Percentiles rank a stretch among this genome's conserved stretches.
phyloP scores from a whole-genome alignment of 1,139 yeast genomes.

The Groenewaldozyma auringiensis region DNA sequence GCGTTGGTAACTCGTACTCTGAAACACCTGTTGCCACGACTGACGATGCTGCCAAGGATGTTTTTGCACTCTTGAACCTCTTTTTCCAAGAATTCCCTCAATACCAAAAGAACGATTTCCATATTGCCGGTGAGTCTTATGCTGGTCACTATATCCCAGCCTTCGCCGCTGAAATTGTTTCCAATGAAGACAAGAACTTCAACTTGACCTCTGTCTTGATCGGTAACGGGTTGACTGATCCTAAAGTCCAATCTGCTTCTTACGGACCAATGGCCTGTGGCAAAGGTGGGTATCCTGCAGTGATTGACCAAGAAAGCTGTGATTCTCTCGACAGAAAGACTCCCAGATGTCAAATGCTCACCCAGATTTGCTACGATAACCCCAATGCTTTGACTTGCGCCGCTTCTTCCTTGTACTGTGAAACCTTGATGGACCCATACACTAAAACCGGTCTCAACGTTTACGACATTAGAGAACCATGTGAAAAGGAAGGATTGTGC shows the following conservation, averaged over 20 bases:
- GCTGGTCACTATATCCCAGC: slow-evolving; percentile 97
- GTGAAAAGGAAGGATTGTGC: slow-evolving; percentile 66
- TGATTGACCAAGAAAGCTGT: slow-evolving; percentile 73
- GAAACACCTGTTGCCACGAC: slow-evolving; percentile 12
- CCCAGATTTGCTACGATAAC: slow-evolving; percentile 70
- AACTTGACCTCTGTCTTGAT: slow-evolving; percentile 81
- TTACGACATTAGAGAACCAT: slow-evolving; percentile 82
- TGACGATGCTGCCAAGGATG: slow-evolving; percentile 87
- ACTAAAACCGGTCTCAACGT: slow-evolving; percentile 87
- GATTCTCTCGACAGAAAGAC: slow-evolving; percentile 60
- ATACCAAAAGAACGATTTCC: slow-evolving; percentile 65
- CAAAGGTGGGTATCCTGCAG: slow-evolving; percentile 79
- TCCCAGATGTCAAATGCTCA: slow-evolving; percentile 76
- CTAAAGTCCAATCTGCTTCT: slow-evolving; percentile 76
- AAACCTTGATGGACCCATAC: slow-evolving; percentile 81
- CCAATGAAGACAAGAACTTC: slow-evolving; percentile 72
- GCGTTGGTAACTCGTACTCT: slow-evolving; percentile 71
- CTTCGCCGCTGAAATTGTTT: slow-evolving; percentile 77
- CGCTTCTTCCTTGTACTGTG: slow-evolving; percentile 89
- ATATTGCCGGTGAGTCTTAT: slow-evolving; percentile 94
- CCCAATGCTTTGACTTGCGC: slow-evolving; percentile 85
- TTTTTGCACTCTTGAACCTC: slow-evolving; percentile 79
- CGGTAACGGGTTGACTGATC: slow-evolving; percentile 95
- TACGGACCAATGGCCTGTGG: slow-evolving; percentile 99
- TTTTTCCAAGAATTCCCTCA: slow-evolving; percentile 90